Evolutionary conservation across 2,329 filamentous ascomycete species (phyloP), one percentile per base, ranked within the genome.

Genomic region (Paramyrothecium sp.): DNA sequence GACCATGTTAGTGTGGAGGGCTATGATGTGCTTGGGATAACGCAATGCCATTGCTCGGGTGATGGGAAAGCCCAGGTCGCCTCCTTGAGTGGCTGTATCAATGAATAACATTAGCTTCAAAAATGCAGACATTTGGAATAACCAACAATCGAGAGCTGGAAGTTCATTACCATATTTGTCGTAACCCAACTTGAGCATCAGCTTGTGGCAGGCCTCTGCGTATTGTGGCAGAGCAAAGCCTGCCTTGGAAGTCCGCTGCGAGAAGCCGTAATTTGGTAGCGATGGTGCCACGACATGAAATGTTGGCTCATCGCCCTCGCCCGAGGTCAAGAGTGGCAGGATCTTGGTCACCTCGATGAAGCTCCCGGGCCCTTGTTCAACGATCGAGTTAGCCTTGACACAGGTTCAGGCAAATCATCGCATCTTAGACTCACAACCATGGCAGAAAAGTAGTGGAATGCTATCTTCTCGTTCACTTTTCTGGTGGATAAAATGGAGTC

Each of bases 61-160:
- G 63, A 91, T 82, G 63, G 80, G 78, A 67, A 80, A 84, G 21
- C 88, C 89, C 87, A 87, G 90, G 66, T 91, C 88, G 22, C 89
- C 88, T 62, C 85, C 87, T 71, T 89, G 82, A 0, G 77, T 81
- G 4, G 76, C 65, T 68, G n/a, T 12, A 21, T 20, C 30, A 4
- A 5, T 30, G 10, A 30, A 4, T 5, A 30, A 10, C 10, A 30
- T 30, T 30, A 30, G 26, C 10, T 30, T 30, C 4, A 46, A 17
- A 3, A 7, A 3, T 26, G n/a, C n/a, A 33, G 3, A 22, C 10
- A 19, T 17, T 13, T 17, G 30, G 48, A 19, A 20, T 7, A 38
- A n/a, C 30, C 30, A 46, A 17, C 19, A 7, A 26, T 13, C 26
- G 10, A 30, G 10, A 10, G 10, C 26, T 30, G 26, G 26, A 30